Conservation (phyloP, 768 basidiomycete genomes). For the Podaxis sp. region DNA sequence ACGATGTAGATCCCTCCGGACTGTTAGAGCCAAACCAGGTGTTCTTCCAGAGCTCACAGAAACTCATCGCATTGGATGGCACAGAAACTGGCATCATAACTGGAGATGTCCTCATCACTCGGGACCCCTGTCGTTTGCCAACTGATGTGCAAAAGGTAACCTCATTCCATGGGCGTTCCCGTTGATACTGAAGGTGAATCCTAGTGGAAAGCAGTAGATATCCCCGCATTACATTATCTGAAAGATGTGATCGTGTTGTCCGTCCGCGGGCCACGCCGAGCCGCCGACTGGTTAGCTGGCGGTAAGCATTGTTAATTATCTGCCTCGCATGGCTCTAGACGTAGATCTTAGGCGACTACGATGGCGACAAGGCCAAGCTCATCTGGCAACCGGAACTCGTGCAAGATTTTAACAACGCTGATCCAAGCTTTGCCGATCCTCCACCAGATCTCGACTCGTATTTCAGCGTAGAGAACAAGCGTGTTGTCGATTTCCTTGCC, state of each 20-base stretch:
- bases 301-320: slow-evolving; percentile 33
- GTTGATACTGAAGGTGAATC: not conserved
- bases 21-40: slow-evolving; percentile 54
- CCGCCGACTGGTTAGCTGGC: slow-evolving; percentile 63
- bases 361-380: slow-evolving; percentile 60
- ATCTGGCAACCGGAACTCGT: slow-evolving; percentile 63
- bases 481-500: slow-evolving; percentile 41
- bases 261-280: slow-evolving; percentile 49
- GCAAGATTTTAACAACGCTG: slow-evolving; percentile 49
- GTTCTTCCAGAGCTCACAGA: slow-evolving; percentile 50
- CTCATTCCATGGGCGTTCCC: not conserved
- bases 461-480: slow-evolving; percentile 43
- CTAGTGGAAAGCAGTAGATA: slow-evolving; percentile 57
- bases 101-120: slow-evolving; percentile 59
- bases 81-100: slow-evolving; percentile 45
- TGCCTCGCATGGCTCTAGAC: not conserved
- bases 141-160: slow-evolving; percentile 64
- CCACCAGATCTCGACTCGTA: slow-evolving; percentile 39
- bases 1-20: slow-evolving; percentile 45
- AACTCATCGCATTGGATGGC: slow-evolving; percentile 41
- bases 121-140: slow-evolving; percentile 71
- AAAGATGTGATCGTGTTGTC: slow-evolving; percentile 60
- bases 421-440: slow-evolving; percentile 44
- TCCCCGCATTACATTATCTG: slow-evolving; percentile 44
- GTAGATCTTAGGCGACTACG: slow-evolving; percentile 56